phyloP scores from a whole-genome alignment of 2,329 filamentous ascomycete genomes.

The Pyrenochaeta sp. region DNA sequence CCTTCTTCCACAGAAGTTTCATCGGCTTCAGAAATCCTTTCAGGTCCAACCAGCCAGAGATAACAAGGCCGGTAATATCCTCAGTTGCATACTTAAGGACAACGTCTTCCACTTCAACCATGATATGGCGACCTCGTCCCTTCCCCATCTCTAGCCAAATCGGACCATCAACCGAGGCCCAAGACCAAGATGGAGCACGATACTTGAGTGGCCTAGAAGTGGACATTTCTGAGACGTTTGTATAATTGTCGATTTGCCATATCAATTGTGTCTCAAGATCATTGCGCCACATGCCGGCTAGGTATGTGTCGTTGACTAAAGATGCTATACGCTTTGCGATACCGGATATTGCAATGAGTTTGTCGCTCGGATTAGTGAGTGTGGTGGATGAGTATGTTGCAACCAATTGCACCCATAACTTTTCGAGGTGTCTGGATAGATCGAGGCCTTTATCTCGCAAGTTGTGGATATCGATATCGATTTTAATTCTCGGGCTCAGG shows the following conservation, averaged over 20 bases:
- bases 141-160: neutral
- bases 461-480: neutral
- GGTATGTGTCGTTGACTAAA: conserved; percentile 4
- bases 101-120: conserved; percentile 12
- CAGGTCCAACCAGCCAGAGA: conserved; percentile 12
- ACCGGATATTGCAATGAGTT: conserved; percentile 17
- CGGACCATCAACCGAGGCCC: conserved; percentile 15
- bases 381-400: neutral
- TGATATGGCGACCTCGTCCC: too few relatives aligned
- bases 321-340: conserved; percentile 12
- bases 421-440: neutral
- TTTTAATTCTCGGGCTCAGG: neutral
- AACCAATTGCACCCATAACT: neutral
- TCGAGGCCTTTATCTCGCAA: too few relatives aligned
- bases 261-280: neutral
- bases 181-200: conserved; percentile 21
- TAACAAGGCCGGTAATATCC: conserved; percentile 13
- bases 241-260: neutral
- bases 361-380: conserved; percentile 10
- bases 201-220: neutral
- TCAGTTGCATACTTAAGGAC: conserved; percentile 7
- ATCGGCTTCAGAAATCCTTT: too few relatives aligned
- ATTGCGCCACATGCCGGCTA: conserved; percentile 19
- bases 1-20: neutral
- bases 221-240: neutral